Base-by-base conservation (phyloP, 1,284 basidiomycete species). In the Ganoderma boninense region DNA sequence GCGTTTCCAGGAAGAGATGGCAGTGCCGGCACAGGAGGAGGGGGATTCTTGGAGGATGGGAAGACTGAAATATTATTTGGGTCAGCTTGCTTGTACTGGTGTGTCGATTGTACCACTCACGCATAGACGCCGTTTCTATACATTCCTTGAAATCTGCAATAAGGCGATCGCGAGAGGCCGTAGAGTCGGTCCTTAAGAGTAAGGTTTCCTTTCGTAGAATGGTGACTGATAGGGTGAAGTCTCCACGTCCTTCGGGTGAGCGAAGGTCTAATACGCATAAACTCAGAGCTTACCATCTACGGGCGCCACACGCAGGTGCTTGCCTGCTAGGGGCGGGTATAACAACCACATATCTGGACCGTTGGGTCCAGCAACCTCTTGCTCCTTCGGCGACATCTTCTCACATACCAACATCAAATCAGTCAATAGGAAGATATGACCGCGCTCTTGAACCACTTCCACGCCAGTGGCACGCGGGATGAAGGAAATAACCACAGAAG, bases 281-380 rank as follows among this genome's bases (percentile, higher is more conserved):
- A 23, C 42, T 32, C 42, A 38, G 57, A 67, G 52, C 80, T 64
- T 85, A 56, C 86, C 89, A 67, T 86, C 83, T 6, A 90, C 84
- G 76, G 91, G 92, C 35, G 82, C 85, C n/a, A 92, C 89, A 73
- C 88, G 87, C 66, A 99, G 84, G 77, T 98, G 96, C 80, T 98
- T 99, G 5, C 97, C 97, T 10, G 98, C 94, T 64, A 99, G 84
- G 3, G 98, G 98, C 26, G 98, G 98, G 83, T 98, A 99, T 73
- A 94, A 90, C 65, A 99, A 84, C 92, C 93, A 96, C 92, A 98
- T 95, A 79, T 98, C 96, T 8, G 92, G 87, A 66, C 90, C 90
- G 70, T 86, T 86, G 40, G 84, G 83, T 10, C 83, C 88, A 60
- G 83, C 80, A 65, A 84, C 77, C 64, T 80, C 80, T 65, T 82